Percentiles rank a stretch among this genome's conserved stretches.
phyloP scores from a whole-genome alignment of 1,139 yeast genomes.

The Kluyveromyces marxianus region DNA sequence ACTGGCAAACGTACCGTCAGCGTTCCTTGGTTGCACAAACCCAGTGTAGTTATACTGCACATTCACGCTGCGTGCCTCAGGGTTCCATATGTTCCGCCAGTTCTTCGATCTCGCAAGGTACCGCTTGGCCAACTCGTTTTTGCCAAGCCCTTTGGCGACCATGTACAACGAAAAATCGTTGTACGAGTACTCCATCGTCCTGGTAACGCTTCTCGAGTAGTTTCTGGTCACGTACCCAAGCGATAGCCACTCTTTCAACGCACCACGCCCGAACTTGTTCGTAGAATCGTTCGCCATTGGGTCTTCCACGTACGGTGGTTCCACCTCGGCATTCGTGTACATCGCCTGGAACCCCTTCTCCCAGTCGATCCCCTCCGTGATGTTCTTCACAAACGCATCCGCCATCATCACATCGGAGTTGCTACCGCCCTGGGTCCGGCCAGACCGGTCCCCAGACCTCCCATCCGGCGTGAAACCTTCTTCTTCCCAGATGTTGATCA shows the following conservation, averaged over 20 bases:
- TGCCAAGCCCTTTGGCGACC: conserved; percentile 33
- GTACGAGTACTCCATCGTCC: conserved; percentile 37
- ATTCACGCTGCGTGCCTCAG: conserved; percentile 21
- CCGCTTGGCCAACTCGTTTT: conserved; percentile 24
- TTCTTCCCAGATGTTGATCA: conserved; percentile 31
- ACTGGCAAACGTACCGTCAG: conserved; percentile 29
- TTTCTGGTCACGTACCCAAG: conserved; percentile 31
- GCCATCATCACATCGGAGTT: conserved; percentile 38
- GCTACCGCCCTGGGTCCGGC: conserved; percentile 37
- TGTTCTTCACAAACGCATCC: conserved; percentile 34
- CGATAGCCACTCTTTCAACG: conserved; percentile 32
- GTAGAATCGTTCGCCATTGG: conserved; percentile 30
- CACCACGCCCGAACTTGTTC: conserved; percentile 33
- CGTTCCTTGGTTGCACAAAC: conserved; percentile 33
- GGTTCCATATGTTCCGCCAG: conserved; percentile 38
- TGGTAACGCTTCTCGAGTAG: conserved; percentile 32
- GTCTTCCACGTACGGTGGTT: conserved; percentile 30
- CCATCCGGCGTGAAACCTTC: conserved; percentile 39
- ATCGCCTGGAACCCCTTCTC: conserved; percentile 32
- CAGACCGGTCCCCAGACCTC: conserved; percentile 35
- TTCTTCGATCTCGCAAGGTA: conserved; percentile 33
- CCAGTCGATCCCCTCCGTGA: conserved; percentile 29
- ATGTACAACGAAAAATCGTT: conserved; percentile 35
- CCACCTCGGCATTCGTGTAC: conserved; percentile 35
- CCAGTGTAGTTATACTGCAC: conserved; percentile 27